Evolutionary conservation across 1,139 yeast genomes (phyloP).

Genomic region (Eremothecium coryli): DNA sequence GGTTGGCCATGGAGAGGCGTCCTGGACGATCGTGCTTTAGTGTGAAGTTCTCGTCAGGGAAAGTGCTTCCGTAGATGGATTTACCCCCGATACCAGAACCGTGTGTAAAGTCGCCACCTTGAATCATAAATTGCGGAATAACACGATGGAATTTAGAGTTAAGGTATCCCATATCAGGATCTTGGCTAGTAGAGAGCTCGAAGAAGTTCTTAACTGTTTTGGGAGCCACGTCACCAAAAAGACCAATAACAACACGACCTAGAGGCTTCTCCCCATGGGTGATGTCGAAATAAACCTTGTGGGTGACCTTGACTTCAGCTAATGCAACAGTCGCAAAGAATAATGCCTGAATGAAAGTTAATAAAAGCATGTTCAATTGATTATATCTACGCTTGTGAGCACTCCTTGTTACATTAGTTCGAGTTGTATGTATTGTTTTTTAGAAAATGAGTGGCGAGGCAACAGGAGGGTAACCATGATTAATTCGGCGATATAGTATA

Average conservation of each 20-base stretch:
- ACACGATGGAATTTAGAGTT: conserved; percentile 66
- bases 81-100: conserved; percentile 67
- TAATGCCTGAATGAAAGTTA: background rate
- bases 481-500: no score
- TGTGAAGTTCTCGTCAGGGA: conserved; percentile 62
- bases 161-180: conserved; percentile 41
- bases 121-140: conserved; percentile 68
- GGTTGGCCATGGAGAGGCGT: conserved; percentile 71
- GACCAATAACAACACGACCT: conserved; percentile 62
- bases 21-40: conserved; percentile 59
- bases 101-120: conserved; percentile 73
- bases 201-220: conserved; percentile 66
- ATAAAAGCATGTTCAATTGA: no score
- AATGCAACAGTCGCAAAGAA: conserved; percentile 8
- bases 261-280: conserved; percentile 47
- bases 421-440: no score
- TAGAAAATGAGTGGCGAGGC: no score
- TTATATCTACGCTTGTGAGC: no score
- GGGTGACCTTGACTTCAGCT: conserved; percentile 53
- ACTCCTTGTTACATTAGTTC: no score
- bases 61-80: conserved; percentile 61
- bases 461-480: no score
- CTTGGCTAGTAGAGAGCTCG: conserved; percentile 47
- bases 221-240: conserved; percentile 68
- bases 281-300: conserved; percentile 52